Percentiles rank a stretch among this genome's conserved stretches.
Evolutionary conservation across 1,284 basidiomycete genomes (phyloP).

Genomic region (Microbotryum intermedium): DNA sequence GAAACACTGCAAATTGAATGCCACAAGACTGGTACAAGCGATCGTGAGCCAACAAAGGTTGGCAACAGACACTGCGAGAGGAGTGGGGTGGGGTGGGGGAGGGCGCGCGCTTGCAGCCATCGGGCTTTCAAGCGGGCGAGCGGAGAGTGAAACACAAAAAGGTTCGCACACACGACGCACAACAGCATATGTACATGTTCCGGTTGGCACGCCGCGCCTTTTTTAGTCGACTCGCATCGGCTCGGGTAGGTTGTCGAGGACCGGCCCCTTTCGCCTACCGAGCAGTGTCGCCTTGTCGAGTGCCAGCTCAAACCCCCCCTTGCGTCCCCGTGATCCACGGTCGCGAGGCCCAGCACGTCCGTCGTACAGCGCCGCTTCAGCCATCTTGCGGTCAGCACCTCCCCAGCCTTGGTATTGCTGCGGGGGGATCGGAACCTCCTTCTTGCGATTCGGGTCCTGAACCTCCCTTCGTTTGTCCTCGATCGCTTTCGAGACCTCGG

Average conservation of each 20-base stretch:
- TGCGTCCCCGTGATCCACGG: constrained; percentile 38
- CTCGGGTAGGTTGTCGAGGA: constrained; percentile 2
- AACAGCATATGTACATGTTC: too few relatives aligned
- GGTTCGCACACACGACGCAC: too few relatives aligned
- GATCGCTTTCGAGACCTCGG: constrained; percentile 35
- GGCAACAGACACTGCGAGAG: too few relatives aligned
- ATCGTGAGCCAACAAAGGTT: too few relatives aligned
- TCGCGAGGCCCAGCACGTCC: constrained; percentile 71
- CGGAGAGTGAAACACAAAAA: too few relatives aligned
- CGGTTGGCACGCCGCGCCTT: not conserved
- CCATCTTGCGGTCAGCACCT: constrained; percentile 41
- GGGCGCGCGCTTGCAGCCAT: too few relatives aligned
- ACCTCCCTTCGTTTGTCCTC: constrained; percentile 30
- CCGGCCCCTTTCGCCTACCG: constrained; percentile 44
- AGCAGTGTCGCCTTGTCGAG: constrained; percentile 74
- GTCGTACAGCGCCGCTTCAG: constrained; percentile 47
- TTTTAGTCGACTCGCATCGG: constrained; percentile 16
- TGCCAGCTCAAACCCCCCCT: constrained; percentile 66
- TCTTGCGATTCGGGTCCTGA: constrained; percentile 42
- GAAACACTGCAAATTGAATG: too few relatives aligned
- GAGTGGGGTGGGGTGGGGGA: too few relatives aligned
- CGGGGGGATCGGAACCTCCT: constrained; percentile 29
- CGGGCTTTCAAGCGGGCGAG: too few relatives aligned
- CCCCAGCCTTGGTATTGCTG: constrained; percentile 34
- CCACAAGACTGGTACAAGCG: too few relatives aligned